Evolutionary conservation across 2,329 filamentous ascomycete genomes (phyloP), one percentile per base, ranked within the genome.

Genomic region (Colletotrichum musicola): DNA sequence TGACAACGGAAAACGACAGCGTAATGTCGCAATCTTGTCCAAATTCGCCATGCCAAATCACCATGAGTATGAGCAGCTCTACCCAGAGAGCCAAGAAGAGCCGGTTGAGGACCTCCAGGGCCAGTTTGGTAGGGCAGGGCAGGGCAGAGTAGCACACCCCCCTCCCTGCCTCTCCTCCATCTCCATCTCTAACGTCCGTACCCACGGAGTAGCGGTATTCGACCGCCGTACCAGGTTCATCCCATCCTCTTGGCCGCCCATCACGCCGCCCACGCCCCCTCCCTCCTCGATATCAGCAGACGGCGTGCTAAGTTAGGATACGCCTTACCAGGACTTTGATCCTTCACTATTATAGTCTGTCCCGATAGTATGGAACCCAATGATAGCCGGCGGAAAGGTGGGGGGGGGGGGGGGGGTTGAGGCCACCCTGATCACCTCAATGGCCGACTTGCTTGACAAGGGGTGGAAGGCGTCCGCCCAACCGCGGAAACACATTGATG

Each of bases 321-420:
- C 35, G 49, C 22, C 22, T 12, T 65, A 35, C 65, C 35, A 65
- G 54, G 62, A 38, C 62, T 20, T 54, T 20, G 49, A 56, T 55
- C 22, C 62, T 59, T 22, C 38, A 46, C 7, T 14, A 49, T 20
- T 18, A 38, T 30, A 47, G 60, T 27, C 47, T 6, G 55, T 54
- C 55, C 65, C 65, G 44, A 55, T 9, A 38, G 18, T 13, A 27
- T 47, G 65, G 65, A 47, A 60, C 18, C 65, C 62, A 65, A 65
- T 65, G 5, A 25, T 6, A 61, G 49, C 10, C 27, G 1, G 6
- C 12, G 22, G 25, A 46, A 14, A 2, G n/a, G 6, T 5, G 13
- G 47, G 30, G n/a, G n/a, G n/a, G n/a, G n/a, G n/a, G n/a, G n/a
- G n/a, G n/a, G n/a, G n/a, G 49, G 16, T 40, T 22, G 16, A 44